Evolutionary conservation across 371 early-diverging fungal genomes (phyloP).

Genomic region (Rhizopus delemar): DNA sequence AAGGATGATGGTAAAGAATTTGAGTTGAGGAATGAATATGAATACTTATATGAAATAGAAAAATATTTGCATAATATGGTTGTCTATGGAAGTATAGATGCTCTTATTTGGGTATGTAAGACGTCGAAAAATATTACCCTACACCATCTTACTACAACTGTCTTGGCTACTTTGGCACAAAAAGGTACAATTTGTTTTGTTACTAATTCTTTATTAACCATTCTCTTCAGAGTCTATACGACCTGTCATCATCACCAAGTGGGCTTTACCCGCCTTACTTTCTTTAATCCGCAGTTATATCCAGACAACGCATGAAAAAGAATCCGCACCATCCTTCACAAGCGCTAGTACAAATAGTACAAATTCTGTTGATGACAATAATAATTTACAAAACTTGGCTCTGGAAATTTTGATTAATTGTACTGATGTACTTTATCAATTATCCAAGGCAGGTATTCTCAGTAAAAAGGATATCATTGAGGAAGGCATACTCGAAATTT

Average conservation of each 20-base stretch:
- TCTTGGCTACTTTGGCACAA: constrained; percentile 52
- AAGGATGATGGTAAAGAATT: constrained; percentile 50
- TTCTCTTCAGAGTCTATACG: constrained; percentile 42
- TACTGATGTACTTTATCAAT: constrained; percentile 44
- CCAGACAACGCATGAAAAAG: constrained; percentile 7
- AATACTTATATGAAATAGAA: constrained; percentile 31
- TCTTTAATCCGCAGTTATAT: constrained; percentile 37
- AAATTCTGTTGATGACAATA: constrained; percentile 2
- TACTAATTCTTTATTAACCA: neutral
- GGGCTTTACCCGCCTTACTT: constrained; percentile 49
- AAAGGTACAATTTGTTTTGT: constrained; percentile 30
- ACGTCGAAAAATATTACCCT: constrained; percentile 46
- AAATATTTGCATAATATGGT: constrained; percentile 54
- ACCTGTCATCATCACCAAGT: constrained; percentile 54
- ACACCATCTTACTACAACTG: constrained; percentile 55
- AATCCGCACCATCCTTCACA: neutral
- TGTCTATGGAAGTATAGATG: constrained; percentile 64
- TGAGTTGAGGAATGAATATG: neutral
- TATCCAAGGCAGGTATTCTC: constrained; percentile 46
- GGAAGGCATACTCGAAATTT: constrained; percentile 40
- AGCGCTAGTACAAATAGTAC: neutral
- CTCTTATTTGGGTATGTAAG: constrained; percentile 59
- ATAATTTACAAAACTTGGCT: constrained; percentile 16
- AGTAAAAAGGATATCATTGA: constrained; percentile 41
- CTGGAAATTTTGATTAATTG: constrained; percentile 48